These are phyloP conservation scores for Camelina neglecta DNA, from an alignment of 345 rosid species.

Conservation along the genomic window DNA sequence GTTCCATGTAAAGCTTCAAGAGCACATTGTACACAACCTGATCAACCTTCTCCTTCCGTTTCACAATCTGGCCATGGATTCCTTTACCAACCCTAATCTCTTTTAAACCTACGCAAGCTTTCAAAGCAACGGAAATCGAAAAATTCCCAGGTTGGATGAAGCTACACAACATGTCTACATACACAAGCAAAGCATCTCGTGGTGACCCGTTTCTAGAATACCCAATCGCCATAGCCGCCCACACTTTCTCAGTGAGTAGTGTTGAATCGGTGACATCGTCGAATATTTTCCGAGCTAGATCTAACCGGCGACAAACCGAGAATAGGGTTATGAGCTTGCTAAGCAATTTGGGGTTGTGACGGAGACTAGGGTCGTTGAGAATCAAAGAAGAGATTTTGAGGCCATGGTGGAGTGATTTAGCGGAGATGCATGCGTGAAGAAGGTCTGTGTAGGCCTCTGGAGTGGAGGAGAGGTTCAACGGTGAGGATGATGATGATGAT, in stretches of 20 bases:
- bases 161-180: conserved; percentile 45
- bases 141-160: conserved; percentile 48
- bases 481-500: conserved; percentile 34
- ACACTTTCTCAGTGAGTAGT: conserved; percentile 45
- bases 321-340: conserved; percentile 56
- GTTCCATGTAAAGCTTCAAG: conserved; percentile 40
- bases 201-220: conserved; percentile 48
- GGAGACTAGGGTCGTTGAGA: conserved; percentile 37
- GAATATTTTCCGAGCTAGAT: conserved; percentile 49
- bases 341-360: conserved; percentile 41
- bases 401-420: conserved; percentile 51
- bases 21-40: conserved; percentile 53
- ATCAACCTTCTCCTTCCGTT: conserved; percentile 49
- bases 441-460: conserved; percentile 42
- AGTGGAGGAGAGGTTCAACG: conserved; percentile 22
- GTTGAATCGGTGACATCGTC: conserved; percentile 31
- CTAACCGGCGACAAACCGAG: conserved; percentile 51
- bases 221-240: conserved; percentile 63
- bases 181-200: conserved; percentile 47
- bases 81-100: conserved; percentile 47
- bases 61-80: conserved; percentile 53
- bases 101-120: conserved; percentile 46
- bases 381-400: conserved; percentile 40
- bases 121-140: conserved; percentile 51
- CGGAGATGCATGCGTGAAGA: conserved; percentile 55